Evolutionary conservation across 352 stramenopile genomes (phyloP).

Genomic region (Phytopythium oedochilum): DNA sequence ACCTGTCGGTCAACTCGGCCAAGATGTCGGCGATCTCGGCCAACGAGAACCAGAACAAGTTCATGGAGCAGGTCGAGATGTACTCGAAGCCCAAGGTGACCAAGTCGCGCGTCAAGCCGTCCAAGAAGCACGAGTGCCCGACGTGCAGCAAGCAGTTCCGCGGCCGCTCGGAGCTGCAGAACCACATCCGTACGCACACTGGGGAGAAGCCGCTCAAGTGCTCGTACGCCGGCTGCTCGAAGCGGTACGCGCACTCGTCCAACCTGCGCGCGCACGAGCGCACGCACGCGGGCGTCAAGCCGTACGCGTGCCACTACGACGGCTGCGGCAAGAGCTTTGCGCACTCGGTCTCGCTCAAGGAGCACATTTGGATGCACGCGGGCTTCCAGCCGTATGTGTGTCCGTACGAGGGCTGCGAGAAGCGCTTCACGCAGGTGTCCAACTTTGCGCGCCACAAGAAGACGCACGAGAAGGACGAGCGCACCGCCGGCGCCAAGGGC

Average conservation of each 20-base stretch:
- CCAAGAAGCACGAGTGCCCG: slow-evolving; percentile 82
- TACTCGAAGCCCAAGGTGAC: slow-evolving; percentile 86
- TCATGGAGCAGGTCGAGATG: slow-evolving; percentile 86
- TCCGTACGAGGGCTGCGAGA: slow-evolving; percentile 85
- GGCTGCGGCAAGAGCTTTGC: slow-evolving; percentile 89
- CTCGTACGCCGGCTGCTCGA: slow-evolving; percentile 79
- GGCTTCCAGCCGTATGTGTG: slow-evolving; percentile 90
- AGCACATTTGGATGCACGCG: slow-evolving; percentile 91
- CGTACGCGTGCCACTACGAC: slow-evolving; percentile 88
- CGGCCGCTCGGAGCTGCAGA: slow-evolving; percentile 77
- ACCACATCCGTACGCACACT: slow-evolving; percentile 89
- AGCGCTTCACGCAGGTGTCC: slow-evolving; percentile 88
- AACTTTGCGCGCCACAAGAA: slow-evolving; percentile 88
- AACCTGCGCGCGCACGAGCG: slow-evolving; percentile 90
- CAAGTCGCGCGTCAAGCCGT: slow-evolving; percentile 84
- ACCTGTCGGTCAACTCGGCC: slow-evolving; percentile 44
- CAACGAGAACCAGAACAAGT: slow-evolving; percentile 83
- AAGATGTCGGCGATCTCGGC: slow-evolving; percentile 70
- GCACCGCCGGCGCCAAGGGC: slow-evolving; percentile 20
- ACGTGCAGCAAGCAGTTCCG: slow-evolving; percentile 86
- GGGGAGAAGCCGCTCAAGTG: slow-evolving; percentile 89
- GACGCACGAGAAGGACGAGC: slow-evolving; percentile 78
- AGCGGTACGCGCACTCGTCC: slow-evolving; percentile 88
- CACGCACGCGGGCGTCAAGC: slow-evolving; percentile 88
- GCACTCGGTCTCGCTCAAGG: slow-evolving; percentile 88